Conservation (phyloP, 2,329 filamentous ascomycete genomes). For the Xylariales sp. region DNA sequence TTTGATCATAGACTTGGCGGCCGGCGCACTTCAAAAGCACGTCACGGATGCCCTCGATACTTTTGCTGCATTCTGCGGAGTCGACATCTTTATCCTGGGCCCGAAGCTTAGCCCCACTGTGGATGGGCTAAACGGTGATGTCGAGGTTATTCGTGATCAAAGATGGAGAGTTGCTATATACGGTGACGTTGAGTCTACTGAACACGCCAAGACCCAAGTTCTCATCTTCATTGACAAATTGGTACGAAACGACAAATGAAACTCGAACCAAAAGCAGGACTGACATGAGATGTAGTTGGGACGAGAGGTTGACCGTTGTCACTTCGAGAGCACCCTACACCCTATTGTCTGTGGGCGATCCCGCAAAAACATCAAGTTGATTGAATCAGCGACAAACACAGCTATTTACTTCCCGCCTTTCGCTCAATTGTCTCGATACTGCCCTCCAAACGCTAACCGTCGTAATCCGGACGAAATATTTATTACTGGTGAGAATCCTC, state of each 20-base stretch:
- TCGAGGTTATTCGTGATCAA: conserved; percentile 86
- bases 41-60: conserved; percentile 88
- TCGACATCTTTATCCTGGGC: conserved; percentile 95
- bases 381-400: conserved; percentile 94
- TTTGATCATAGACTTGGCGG: conserved; percentile 80
- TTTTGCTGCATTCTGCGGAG: conserved; percentile 87
- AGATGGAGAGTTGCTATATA: conserved; percentile 94
- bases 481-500: conserved; percentile 89
- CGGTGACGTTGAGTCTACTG: conserved; percentile 92
- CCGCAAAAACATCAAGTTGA: conserved; percentile 96
- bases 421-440: conserved; percentile 90
- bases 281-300: conserved; percentile 47
- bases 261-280: conserved; percentile 22
- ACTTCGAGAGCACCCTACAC: conserved; percentile 71
- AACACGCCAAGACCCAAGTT: conserved; percentile 96
- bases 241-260: conserved; percentile 61
- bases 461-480: conserved; percentile 91
- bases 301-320: conserved; percentile 48
- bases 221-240: conserved; percentile 97
- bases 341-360: conserved; percentile 93
- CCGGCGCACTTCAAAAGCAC: conserved; percentile 76
- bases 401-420: conserved; percentile 99
- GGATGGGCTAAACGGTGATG: conserved; percentile 78
- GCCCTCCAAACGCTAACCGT: conserved; percentile 81
- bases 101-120: conserved; percentile 87